Percentiles rank a stretch among this genome's conserved stretches.
phyloP scores from a whole-genome alignment of 208 protist species.

The Crithidia mellificae region DNA sequence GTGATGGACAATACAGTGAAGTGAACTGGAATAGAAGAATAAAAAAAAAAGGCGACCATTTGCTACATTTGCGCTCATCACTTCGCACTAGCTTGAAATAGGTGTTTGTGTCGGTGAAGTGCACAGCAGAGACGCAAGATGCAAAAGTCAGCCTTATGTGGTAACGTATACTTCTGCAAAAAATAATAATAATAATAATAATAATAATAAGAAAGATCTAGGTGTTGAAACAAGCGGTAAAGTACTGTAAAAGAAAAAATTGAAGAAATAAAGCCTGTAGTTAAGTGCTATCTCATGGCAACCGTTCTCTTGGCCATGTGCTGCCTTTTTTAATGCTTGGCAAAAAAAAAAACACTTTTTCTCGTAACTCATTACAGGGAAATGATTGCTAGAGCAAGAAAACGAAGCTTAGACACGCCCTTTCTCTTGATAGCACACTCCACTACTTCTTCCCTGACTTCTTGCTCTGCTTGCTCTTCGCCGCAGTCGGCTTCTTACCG shows the following conservation, averaged over 20 bases:
- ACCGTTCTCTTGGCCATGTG: no score
- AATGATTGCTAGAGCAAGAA: neutral
- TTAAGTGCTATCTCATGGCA: no score
- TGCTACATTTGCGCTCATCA: neutral
- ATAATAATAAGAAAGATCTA: neutral
- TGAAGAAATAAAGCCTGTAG: no score
- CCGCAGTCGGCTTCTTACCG: neutral
- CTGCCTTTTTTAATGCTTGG: no score
- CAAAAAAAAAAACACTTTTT: neutral
- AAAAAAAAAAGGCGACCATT: neutral
- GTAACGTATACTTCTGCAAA: neutral
- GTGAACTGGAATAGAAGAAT: neutral
- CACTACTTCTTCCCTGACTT: constrained; percentile 13
- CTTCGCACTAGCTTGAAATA: no score
- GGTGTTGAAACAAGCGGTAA: neutral
- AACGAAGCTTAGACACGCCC: no score
- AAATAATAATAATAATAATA: no score
- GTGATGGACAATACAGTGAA: neutral
- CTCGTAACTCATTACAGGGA: no score
- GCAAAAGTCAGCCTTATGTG: neutral
- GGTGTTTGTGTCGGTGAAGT: no score
- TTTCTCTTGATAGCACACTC: no score
- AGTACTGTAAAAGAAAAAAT: neutral
- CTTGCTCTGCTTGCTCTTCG: constrained; percentile 4
- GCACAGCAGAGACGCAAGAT: no score